A percentile compares a stretch with the other conserved stretches of the same genome.
Evolutionary conservation across 192 early-diverging fungal genomes (phyloP).

Genomic region (Allomyces javanicus): DNA sequence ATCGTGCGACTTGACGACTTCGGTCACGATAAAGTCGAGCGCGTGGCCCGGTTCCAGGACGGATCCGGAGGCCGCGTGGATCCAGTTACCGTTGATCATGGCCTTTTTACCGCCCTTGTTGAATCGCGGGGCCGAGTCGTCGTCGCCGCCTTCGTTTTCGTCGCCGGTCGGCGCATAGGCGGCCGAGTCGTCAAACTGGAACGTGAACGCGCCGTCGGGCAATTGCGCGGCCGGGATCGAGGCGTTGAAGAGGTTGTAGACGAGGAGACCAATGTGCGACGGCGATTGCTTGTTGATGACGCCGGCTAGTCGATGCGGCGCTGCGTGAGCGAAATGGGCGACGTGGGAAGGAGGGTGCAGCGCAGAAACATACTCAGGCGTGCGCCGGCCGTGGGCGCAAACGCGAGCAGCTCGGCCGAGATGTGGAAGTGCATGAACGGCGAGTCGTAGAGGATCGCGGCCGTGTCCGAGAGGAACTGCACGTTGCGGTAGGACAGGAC

Average conservation of each 20-base stretch:
- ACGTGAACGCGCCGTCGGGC: constrained; percentile 50
- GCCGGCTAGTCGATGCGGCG: constrained; percentile 22
- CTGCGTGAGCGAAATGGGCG: not conserved
- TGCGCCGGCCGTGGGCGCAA: constrained; percentile 49
- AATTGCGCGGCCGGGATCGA: constrained; percentile 73
- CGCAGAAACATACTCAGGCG: constrained; percentile 22
- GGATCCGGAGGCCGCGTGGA: not conserved
- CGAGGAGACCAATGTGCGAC: constrained; percentile 80
- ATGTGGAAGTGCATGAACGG: constrained; percentile 67
- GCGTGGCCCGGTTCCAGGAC: not conserved
- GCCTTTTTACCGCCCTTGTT: not conserved
- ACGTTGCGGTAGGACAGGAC: constrained; percentile 61
- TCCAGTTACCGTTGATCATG: not conserved
- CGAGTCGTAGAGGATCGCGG: constrained; percentile 56
- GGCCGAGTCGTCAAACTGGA: not conserved
- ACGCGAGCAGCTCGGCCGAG: constrained; percentile 45
- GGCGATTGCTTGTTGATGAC: constrained; percentile 81
- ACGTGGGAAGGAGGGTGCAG: not conserved
- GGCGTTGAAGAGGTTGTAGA: constrained; percentile 89
- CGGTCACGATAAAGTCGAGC: not conserved
- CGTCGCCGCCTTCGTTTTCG: not conserved
- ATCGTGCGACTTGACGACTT: not conserved
- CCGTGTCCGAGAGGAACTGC: constrained; percentile 30
- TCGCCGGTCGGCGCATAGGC: not conserved
- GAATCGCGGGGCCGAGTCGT: not conserved